Base-by-base conservation (phyloP, 1,139 yeast genomes). In the Pichia norvegensis region DNA sequence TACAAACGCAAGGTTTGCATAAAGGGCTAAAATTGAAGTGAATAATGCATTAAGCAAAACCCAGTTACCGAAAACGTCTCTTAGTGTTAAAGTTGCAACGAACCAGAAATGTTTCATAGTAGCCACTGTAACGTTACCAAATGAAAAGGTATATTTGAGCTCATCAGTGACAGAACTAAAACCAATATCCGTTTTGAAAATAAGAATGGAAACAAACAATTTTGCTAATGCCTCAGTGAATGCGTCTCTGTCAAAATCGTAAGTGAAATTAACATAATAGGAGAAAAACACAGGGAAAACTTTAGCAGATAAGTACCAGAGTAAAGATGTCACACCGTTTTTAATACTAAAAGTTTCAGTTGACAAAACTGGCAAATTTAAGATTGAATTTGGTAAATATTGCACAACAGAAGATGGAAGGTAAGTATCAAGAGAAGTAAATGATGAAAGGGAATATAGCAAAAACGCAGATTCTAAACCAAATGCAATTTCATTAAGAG, bases 221-320 rank as follows among this genome's bases (percentile, higher is more conserved):
- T 76, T 76, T 45, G 72, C 54, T 47, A 76, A 62, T 29, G 79
- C 69, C 60, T 73, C 75, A 51, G 73, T 66, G 53, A 76, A 74
- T 31, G 81, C 81, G 60, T 77, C 82, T 63, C 69, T 69, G 45
- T 73, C 74, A 53, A 79, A 67, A 45, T 58, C 61, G 40, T 57
- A 59, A 38, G 62, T 58, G 61, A 77, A 77, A 62, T 77, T 77
- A 56, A 77, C 58, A 62, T 72, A 77, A 63, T 73, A 76, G 29
- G 80, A 71, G 27, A 65, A 54, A 35, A 66, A 36, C 50, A 67
- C 62, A 29, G 82, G 82, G 33, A 69, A 45, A 9, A 61, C 50
- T 42, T 73, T 59, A 3, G 78, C 66, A 43, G 66, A 55, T 17
- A 68, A 41, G n/a, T 55, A 47, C 81, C 81, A 77, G 47, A 68